Conservation (phyloP, 768 basidiomycete genomes). For the Trametes elegans region DNA sequence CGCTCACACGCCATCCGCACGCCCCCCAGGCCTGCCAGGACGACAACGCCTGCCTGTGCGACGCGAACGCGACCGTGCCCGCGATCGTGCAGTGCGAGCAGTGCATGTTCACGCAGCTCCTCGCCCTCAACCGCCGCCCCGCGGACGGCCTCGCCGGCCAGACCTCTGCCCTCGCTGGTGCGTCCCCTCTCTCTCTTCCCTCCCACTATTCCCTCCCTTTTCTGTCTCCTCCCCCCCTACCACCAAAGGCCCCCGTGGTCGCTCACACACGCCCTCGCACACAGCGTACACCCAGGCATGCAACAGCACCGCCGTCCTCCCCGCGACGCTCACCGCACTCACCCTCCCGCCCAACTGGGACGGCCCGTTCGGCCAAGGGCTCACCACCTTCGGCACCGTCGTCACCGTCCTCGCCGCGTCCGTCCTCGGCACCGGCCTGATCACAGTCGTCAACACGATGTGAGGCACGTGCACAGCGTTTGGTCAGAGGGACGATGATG, state of each 20-base stretch:
- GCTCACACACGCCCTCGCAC: no score
- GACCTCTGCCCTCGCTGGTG: slow-evolving; percentile 56
- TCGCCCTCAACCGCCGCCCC: slow-evolving; percentile 48
- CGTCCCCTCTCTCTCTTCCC: slow-evolving; percentile 16
- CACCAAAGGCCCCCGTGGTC: no score
- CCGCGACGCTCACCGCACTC: slow-evolving; percentile 41
- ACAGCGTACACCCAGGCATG: slow-evolving; percentile 60
- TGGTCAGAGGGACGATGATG: background rate
- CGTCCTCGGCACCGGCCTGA: slow-evolving; percentile 46
- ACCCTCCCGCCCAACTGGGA: slow-evolving; percentile 54
- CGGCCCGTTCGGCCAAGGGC: slow-evolving; percentile 50
- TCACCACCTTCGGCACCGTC: slow-evolving; percentile 44
- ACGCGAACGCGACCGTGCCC: slow-evolving; percentile 33
- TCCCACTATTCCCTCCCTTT: no score
- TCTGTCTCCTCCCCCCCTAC: background rate
- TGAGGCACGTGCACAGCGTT: slow-evolving; percentile 18
- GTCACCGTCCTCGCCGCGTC: slow-evolving; percentile 43
- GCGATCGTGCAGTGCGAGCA: slow-evolving; percentile 56
- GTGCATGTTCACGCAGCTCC: slow-evolving; percentile 60
- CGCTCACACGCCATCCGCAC: background rate
- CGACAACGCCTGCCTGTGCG: slow-evolving; percentile 56
- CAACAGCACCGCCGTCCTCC: slow-evolving; percentile 42
- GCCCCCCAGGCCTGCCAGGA: slow-evolving; percentile 41
- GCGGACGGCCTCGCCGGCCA: slow-evolving; percentile 61
- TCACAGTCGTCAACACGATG: slow-evolving; percentile 56